A percentile compares a stretch with the other conserved stretches of the same genome.
These are phyloP conservation scores for Daldinia bambusicola DNA, from an alignment of 495 filamentous ascomycete genomes.

Conservation along the genomic window DNA sequence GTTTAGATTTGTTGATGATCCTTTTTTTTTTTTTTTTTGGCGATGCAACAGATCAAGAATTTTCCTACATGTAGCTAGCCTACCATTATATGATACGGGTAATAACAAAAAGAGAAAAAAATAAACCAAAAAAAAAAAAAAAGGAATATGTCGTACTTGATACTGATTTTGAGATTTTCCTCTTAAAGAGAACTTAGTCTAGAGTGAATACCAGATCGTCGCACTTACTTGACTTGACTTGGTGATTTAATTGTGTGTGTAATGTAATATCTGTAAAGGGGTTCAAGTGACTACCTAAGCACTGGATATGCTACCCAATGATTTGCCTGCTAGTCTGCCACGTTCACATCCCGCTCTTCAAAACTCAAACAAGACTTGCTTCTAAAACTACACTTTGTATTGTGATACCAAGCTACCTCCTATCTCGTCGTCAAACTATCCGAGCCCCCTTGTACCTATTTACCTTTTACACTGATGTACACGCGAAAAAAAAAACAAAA, in stretches of 20 bases:
- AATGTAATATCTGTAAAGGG: not conserved
- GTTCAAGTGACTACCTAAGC: not conserved
- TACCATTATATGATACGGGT: no score
- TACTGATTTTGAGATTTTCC: no score
- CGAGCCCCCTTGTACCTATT: constrained; percentile 15
- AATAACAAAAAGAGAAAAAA: no score
- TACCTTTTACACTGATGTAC: constrained; percentile 27
- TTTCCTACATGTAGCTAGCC: not conserved
- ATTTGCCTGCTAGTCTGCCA: not conserved
- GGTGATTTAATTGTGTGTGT: no score
- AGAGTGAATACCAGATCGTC: no score
- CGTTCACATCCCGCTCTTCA: not conserved
- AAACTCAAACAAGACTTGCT: not conserved
- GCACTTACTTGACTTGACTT: no score
- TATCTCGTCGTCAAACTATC: constrained; percentile 14
- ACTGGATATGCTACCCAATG: not conserved
- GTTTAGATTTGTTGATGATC: not conserved
- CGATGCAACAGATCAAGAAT: not conserved
- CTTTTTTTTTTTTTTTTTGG: not conserved
- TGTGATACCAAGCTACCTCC: not conserved
- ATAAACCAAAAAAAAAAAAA: no score
- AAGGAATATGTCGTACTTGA: no score
- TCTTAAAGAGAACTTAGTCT: no score
- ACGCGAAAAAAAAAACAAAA: not conserved
- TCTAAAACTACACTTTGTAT: not conserved